Conservation (phyloP, 768 basidiomycete genomes). For the Termitomyces sp. region DNA sequence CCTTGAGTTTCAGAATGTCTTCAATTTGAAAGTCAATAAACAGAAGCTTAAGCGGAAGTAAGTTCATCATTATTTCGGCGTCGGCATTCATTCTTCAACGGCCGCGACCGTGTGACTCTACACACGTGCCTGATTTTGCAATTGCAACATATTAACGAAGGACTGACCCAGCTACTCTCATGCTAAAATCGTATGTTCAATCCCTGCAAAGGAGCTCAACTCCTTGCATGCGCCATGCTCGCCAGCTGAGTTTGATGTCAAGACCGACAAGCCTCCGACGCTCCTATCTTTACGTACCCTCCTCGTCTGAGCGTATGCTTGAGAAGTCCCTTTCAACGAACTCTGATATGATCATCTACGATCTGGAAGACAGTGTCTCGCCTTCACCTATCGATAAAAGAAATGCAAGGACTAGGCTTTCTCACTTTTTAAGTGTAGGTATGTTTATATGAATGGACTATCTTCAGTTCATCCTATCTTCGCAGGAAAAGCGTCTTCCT, state of each 20-base stretch:
- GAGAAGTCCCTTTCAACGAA: constrained; percentile 59
- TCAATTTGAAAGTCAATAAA: background rate
- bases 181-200: background rate
- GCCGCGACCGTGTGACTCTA: too few relatives aligned
- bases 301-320: constrained; percentile 77
- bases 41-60: background rate
- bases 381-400: constrained; percentile 58
- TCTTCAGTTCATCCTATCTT: background rate
- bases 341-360: constrained; percentile 80
- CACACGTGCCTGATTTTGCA: background rate
- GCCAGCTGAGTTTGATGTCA: constrained; percentile 3
- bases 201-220: background rate
- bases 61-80: too few relatives aligned
- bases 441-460: background rate
- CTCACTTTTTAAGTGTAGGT: constrained; percentile 51
- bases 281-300: constrained; percentile 77
- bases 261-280: constrained; percentile 27
- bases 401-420: constrained; percentile 49
- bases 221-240: background rate
- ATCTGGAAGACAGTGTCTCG: constrained; percentile 84
- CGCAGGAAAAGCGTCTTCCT: constrained; percentile 30
- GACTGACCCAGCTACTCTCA: too few relatives aligned
- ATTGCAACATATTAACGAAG: too few relatives aligned
- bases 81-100: background rate
- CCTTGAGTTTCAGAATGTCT: background rate